Evolutionary conservation across 1,139 yeast species (phyloP), one percentile per base, ranked within the genome.

Genomic region (Hansenula lynferdii): DNA sequence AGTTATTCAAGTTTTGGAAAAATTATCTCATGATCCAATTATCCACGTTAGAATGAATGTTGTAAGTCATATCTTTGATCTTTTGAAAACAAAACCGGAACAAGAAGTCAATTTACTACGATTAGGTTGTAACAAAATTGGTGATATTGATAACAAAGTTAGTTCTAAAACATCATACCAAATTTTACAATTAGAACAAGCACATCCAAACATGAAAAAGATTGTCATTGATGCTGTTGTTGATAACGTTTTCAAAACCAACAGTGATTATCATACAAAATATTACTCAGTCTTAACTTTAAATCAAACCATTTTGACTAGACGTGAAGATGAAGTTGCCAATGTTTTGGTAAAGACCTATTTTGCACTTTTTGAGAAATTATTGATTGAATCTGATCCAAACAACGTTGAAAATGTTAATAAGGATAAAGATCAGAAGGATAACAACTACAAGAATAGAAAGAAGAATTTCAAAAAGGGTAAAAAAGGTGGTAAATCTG

Each of bases 181-280:
- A 50, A 67, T 92, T 35, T 70, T 90, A 45, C 83, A 85, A 52
- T 66, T 90, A 37, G 86, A 90, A 60, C 95, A 87, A 60, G 85
- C 81, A 4, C 99, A 92, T 61, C 99, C 99, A 17, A 95, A 95
- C 37, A 92, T 92, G 98, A 90, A 89, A 59, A 67, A 76, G 38
- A 76, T 92, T 43, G 69, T 94, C 31, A 75, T 83, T 33, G 87
- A 86, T 48, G 70, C 94, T 2, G 83, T 92, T 27, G 76, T 85
- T 36, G 97, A 92, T 58, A 73, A 84, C 34, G 69, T 89, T 31
- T 82, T 87, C 64, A 80, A 89, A 54, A 75, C 81, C 36, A 78
- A 78, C 38, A 77, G 78, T 36, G 97, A 87, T 44, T 85, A 87
- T 60, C 95, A 87, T 56, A 81, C 96, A 8, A 79, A 85, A 44